These are phyloP conservation scores for Lasiodiplodia citricola DNA, from an alignment of 2,329 filamentous ascomycete genomes.

Conservation along the genomic window DNA sequence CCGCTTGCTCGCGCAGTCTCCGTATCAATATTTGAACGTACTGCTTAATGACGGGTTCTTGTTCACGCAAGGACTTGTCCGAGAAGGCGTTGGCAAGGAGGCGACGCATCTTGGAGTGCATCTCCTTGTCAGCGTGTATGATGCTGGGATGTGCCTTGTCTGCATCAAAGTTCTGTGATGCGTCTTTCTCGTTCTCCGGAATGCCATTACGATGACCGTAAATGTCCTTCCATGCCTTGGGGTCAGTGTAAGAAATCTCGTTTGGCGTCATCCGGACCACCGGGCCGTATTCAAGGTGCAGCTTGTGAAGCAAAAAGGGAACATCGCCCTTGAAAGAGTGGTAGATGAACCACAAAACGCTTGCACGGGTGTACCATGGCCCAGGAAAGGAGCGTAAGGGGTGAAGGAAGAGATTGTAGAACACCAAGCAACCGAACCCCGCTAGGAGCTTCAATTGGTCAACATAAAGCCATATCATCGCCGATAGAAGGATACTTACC, in stretches of 20 bases:
- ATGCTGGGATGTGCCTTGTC: conserved; percentile 22
- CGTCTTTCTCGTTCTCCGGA: not conserved
- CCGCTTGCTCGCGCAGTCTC: not conserved
- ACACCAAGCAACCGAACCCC: not conserved
- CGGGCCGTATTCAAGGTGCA: not conserved
- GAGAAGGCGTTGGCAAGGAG: not conserved
- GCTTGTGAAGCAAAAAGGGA: not conserved
- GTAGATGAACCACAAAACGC: conserved; percentile 35
- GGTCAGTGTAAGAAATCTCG: conserved; percentile 50
- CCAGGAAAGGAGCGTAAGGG: conserved; percentile 19
- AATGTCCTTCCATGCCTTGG: conserved; percentile 42
- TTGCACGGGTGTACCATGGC: not conserved
- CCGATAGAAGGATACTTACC: too few relatives aligned
- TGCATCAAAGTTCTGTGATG: conserved; percentile 5
- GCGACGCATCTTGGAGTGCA: not conserved
- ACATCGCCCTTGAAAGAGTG: conserved; percentile 26
- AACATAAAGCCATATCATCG: too few relatives aligned
- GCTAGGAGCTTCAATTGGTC: too few relatives aligned
- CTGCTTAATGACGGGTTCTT: not conserved
- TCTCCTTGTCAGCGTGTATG: not conserved
- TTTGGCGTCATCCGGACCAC: conserved; percentile 49
- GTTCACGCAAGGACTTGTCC: not conserved
- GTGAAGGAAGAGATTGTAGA: conserved; percentile 23
- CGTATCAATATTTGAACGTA: not conserved
- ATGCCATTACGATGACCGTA: conserved; percentile 15